Evolutionary conservation across 352 stramenopile species (phyloP).

Genomic region (Globisporangium heterothallicum): DNA sequence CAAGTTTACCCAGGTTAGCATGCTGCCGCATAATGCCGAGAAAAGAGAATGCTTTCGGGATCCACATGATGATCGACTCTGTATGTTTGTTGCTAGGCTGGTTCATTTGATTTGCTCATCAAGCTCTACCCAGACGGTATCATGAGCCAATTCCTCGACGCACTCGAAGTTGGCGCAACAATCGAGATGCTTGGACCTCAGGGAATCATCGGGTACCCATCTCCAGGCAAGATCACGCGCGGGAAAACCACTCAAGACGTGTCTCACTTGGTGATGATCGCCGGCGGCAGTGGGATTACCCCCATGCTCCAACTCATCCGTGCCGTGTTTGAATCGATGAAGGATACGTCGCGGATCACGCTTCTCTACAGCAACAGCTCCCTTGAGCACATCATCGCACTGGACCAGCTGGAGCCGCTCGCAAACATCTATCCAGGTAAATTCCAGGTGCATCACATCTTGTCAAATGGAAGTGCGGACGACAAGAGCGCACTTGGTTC

Average conservation of each 20-base stretch:
- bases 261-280: slow-evolving; percentile 67
- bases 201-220: slow-evolving; percentile 54
- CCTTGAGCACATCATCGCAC: slow-evolving; percentile 61
- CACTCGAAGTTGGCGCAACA: slow-evolving; percentile 39
- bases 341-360: slow-evolving; percentile 60
- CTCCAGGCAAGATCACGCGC: slow-evolving; percentile 40
- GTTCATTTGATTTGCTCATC: slow-evolving; percentile 66
- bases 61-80: too few relatives aligned
- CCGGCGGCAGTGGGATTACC: slow-evolving; percentile 71
- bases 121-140: slow-evolving; percentile 74
- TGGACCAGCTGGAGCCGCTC: slow-evolving; percentile 67
- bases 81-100: slow-evolving; percentile 18
- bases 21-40: too few relatives aligned
- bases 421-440: slow-evolving; percentile 71
- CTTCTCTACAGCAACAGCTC: slow-evolving; percentile 73
- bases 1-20: slow-evolving; percentile 58
- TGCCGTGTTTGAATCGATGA: slow-evolving; percentile 47
- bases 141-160: slow-evolving; percentile 69
- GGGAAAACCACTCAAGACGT: slow-evolving; percentile 41
- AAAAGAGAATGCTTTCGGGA: too few relatives aligned
- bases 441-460: slow-evolving; percentile 62
- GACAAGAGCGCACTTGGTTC: slow-evolving; percentile 45
- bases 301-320: slow-evolving; percentile 83
- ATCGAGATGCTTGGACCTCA: slow-evolving; percentile 77
- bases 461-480: slow-evolving; percentile 36